A percentile compares a stretch with the other conserved stretches of the same genome.
phyloP scores from a whole-genome alignment of 352 stramenopile species.

The Phytopythium delawarense region DNA sequence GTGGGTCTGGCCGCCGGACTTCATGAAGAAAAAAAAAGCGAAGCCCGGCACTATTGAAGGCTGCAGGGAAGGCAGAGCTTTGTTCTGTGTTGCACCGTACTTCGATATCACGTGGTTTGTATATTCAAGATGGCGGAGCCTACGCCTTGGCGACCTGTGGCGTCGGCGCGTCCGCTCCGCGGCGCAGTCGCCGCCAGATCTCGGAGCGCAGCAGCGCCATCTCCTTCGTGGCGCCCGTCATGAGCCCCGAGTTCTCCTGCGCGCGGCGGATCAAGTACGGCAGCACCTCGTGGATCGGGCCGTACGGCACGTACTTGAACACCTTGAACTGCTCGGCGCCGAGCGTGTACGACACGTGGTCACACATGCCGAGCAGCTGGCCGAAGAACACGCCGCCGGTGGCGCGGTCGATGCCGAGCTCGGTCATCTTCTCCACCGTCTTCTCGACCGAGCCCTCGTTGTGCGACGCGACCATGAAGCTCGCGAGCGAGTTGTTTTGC shows the following conservation, averaged over 20 bases:
- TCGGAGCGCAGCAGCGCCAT: conserved; percentile 66
- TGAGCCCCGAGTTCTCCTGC: conserved; percentile 94
- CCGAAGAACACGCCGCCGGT: conserved; percentile 91
- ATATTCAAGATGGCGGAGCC: not conserved
- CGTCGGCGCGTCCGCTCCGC: not conserved
- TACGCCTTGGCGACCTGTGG: conserved; percentile 5
- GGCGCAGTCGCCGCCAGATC: conserved; percentile 47
- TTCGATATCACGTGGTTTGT: not conserved
- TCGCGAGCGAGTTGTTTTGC: conserved; percentile 76
- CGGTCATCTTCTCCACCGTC: conserved; percentile 90
- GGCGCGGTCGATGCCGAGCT: conserved; percentile 79
- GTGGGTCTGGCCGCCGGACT: no score
- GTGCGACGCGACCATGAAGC: conserved; percentile 98
- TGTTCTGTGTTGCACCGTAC: no score
- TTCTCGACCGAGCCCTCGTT: conserved; percentile 94
- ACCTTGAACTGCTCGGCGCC: conserved; percentile 90
- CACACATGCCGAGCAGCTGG: conserved; percentile 97
- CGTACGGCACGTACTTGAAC: conserved; percentile 99
- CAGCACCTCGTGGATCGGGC: conserved; percentile 94
- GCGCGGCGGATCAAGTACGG: conserved; percentile 96
- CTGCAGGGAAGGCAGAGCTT: no score
- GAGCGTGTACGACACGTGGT: conserved; percentile 96
- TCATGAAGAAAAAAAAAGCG: no score
- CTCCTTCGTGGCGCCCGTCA: conserved; percentile 80
- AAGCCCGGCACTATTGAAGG: no score